phyloP scores from a whole-genome alignment of 768 basidiomycete species.

The Crepidotus variabilis region DNA sequence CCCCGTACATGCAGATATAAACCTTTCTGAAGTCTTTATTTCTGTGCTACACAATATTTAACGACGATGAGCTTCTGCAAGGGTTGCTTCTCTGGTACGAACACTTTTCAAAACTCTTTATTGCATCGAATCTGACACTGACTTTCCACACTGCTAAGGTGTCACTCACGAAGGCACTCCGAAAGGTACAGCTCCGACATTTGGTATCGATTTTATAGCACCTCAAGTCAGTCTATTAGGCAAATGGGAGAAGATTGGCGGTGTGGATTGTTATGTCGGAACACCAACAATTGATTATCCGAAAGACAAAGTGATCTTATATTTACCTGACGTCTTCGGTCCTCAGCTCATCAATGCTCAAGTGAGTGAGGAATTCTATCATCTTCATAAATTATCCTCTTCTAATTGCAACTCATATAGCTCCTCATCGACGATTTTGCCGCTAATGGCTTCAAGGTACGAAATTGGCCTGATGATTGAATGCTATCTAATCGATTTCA shows the following conservation, averaged over 20 bases:
- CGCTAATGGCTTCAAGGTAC: slow-evolving; percentile 36
- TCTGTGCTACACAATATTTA: too few relatives aligned
- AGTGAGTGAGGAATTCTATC: slow-evolving; percentile 9
- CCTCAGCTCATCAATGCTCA: slow-evolving; percentile 39
- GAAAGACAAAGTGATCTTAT: slow-evolving; percentile 55
- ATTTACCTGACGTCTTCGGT: slow-evolving; percentile 52
- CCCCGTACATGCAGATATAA: too few relatives aligned
- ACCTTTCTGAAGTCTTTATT: too few relatives aligned
- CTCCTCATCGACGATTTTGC: slow-evolving; percentile 37
- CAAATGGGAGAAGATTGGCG: slow-evolving; percentile 42
- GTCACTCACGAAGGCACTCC: slow-evolving; percentile 49
- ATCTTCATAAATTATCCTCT: not conserved
- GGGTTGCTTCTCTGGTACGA: slow-evolving; percentile 14
- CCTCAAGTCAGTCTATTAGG: slow-evolving; percentile 27
- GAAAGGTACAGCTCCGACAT: slow-evolving; percentile 27
- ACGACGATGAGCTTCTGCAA: slow-evolving; percentile 29
- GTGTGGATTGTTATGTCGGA: slow-evolving; percentile 49
- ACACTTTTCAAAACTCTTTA: slow-evolving; percentile 27
- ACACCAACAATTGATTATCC: slow-evolving; percentile 47
- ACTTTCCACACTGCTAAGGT: slow-evolving; percentile 29
- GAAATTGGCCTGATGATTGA: too few relatives aligned
- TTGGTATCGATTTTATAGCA: not conserved
- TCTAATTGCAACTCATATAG: not conserved
- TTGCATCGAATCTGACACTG: slow-evolving; percentile 27
- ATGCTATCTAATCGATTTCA: not conserved